phyloP scores from a whole-genome alignment of 306 rosid species.

The Psophocarpus tetragonolobus region DNA sequence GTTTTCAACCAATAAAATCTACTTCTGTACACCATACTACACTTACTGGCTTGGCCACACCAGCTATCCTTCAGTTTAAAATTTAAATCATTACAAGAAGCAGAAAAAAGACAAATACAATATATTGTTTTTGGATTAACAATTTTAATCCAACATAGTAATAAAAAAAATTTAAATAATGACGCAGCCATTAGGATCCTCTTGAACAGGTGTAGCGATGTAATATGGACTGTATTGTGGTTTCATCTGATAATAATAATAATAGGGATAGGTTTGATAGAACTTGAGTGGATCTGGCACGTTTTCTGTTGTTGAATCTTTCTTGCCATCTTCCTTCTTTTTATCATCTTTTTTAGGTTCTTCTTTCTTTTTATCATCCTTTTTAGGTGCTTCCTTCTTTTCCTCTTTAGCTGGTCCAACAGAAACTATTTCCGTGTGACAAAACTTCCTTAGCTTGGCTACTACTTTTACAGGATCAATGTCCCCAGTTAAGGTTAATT shows the following conservation, averaged over 20 bases:
- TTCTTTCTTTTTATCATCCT: constrained; percentile 52
- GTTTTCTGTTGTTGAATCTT: constrained; percentile 26
- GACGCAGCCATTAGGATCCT: constrained; percentile 68
- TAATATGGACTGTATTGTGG: constrained; percentile 33
- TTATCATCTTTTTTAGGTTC: constrained; percentile 33
- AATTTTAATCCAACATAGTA: background rate
- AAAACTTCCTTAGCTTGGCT: constrained; percentile 58
- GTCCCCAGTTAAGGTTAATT: constrained; percentile 57
- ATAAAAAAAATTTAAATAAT: constrained; percentile 41
- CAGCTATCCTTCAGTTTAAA: background rate
- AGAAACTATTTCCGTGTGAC: constrained; percentile 45
- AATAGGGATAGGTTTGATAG: background rate
- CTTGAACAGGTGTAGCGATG: constrained; percentile 37
- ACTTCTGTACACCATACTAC: constrained; percentile 1
- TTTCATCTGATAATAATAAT: constrained; percentile 25
- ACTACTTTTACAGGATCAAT: constrained; percentile 58
- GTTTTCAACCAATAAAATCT: background rate
- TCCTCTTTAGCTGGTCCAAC: constrained; percentile 73
- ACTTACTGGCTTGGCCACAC: constrained; percentile 1
- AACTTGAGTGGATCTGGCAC: constrained; percentile 3
- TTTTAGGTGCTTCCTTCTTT: constrained; percentile 49
- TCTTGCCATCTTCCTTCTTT: constrained; percentile 11
- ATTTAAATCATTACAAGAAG: background rate
- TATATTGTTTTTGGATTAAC: background rate
- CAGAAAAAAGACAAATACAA: background rate